These are phyloP conservation scores for Colletotrichum cereale DNA, from an alignment of 2,329 filamentous ascomycete genomes.

Conservation along the genomic window DNA sequence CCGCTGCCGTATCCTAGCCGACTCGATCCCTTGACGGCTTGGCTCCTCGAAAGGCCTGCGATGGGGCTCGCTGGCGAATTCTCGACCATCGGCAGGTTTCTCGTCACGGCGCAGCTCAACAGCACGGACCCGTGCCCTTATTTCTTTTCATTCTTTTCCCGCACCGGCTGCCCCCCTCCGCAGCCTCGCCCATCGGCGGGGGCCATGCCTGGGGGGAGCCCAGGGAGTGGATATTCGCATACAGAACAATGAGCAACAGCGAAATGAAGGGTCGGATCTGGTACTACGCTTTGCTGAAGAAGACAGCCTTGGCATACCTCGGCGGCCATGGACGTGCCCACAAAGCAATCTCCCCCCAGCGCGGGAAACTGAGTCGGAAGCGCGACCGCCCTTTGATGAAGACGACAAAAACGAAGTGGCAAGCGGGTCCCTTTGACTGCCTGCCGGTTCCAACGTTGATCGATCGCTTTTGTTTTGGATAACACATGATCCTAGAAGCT, in stretches of 20 bases:
- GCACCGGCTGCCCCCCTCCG: slow-evolving; percentile 12
- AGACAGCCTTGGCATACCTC: slow-evolving; percentile 24
- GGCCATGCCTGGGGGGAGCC: slow-evolving; percentile 8
- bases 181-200: slow-evolving; percentile 6
- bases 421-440: neutral
- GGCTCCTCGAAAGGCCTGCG: slow-evolving; percentile 15
- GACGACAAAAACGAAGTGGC: neutral
- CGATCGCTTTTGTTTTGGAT: neutral
- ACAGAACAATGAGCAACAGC: slow-evolving; percentile 11
- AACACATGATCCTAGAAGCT: neutral
- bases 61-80: slow-evolving; percentile 22
- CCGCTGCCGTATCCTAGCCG: slow-evolving; percentile 14
- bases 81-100: slow-evolving; percentile 21
- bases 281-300: slow-evolving; percentile 38
- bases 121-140: slow-evolving; percentile 5
- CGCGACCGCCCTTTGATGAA: neutral
- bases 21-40: slow-evolving; percentile 38
- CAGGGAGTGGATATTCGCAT: slow-evolving; percentile 21
- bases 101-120: slow-evolving; percentile 25
- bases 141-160: too few species aligned
- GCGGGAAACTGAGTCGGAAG: slow-evolving; percentile 10
- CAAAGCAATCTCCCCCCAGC: slow-evolving; percentile 1
- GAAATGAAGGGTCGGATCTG: slow-evolving; percentile 29
- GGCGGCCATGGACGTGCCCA: slow-evolving; percentile 8
- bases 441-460: neutral